These are phyloP conservation scores for Fusarium liriodendri DNA, from an alignment of 2,329 filamentous ascomycete genomes.

Conservation along the genomic window DNA sequence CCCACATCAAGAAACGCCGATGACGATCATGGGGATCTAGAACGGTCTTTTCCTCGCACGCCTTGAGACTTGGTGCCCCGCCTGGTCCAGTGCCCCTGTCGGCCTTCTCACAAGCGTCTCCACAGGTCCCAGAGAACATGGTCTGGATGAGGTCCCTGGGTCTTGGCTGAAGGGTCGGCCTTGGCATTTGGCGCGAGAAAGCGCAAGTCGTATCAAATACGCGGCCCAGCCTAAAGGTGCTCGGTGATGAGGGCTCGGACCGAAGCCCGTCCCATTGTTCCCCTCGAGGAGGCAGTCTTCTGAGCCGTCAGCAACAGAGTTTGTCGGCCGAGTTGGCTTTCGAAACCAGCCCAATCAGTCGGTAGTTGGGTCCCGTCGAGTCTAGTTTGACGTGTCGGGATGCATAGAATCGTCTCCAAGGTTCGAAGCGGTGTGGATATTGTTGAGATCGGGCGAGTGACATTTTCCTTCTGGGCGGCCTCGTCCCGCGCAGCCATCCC, in stretches of 20 bases:
- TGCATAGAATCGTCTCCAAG: slow-evolving; percentile 4
- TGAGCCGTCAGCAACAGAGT: slow-evolving; percentile 1
- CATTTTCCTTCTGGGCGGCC: slow-evolving; percentile 5
- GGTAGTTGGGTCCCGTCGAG: neutral
- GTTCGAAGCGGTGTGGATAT: slow-evolving; percentile 29
- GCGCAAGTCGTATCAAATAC: neutral
- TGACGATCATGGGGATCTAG: slow-evolving; percentile 43
- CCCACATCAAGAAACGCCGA: slow-evolving; percentile 39
- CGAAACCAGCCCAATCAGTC: neutral
- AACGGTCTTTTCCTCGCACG: slow-evolving; percentile 37
- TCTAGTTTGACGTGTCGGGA: neutral
- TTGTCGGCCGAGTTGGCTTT: slow-evolving; percentile 20
- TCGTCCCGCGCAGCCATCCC: slow-evolving; percentile 31
- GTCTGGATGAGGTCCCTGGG: slow-evolving; percentile 27
- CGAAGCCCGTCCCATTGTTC: slow-evolving; percentile 1
- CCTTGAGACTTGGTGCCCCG: slow-evolving; percentile 22
- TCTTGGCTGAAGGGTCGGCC: slow-evolving; percentile 24
- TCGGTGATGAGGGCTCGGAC: slow-evolving; percentile 1
- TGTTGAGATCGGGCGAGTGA: neutral
- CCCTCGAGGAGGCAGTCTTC: neutral
- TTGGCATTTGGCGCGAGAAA: slow-evolving; percentile 22
- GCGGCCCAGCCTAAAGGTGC: neutral
- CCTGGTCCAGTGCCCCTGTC: slow-evolving; percentile 27
- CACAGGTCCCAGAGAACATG: slow-evolving; percentile 25
- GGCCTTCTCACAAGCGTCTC: slow-evolving; percentile 12